Percentiles rank a stretch among this genome's conserved stretches.
phyloP scores from a whole-genome alignment of 1,284 basidiomycete genomes.

The Sutorius eximius region DNA sequence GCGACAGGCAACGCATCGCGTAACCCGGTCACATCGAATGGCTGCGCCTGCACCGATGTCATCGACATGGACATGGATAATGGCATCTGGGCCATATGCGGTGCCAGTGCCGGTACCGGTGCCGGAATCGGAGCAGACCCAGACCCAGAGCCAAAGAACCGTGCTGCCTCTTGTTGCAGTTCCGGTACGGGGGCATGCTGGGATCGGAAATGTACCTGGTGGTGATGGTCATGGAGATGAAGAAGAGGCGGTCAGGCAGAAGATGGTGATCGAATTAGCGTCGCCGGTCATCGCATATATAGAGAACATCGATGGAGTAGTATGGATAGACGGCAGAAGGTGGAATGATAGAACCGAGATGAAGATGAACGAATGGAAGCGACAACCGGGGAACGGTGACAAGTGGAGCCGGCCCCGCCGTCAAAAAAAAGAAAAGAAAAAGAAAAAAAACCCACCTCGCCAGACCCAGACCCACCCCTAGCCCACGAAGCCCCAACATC shows the following conservation, averaged over 20 bases:
- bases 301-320: neutral
- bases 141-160: constrained; percentile 55
- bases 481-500: constrained; percentile 14
- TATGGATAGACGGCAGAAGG: neutral
- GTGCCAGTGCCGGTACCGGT: constrained; percentile 5
- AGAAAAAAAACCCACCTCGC: constrained; percentile 18
- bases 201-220: constrained; percentile 54
- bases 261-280: neutral
- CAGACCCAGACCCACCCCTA: too few relatives aligned
- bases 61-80: constrained; percentile 30
- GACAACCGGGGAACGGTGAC: neutral
- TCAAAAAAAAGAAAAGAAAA: neutral
- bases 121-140: constrained; percentile 21
- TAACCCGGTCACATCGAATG: constrained; percentile 57
- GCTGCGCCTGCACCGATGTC: constrained; percentile 17
- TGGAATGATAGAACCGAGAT: neutral
- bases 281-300: neutral
- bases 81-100: constrained; percentile 28
- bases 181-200: constrained; percentile 43
- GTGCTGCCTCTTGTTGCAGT: constrained; percentile 63
- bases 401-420: constrained; percentile 11
- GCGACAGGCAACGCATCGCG: constrained; percentile 49
- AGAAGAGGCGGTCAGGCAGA: neutral
- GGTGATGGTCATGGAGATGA: neutral
- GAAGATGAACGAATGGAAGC: constrained; percentile 8